Base-by-base conservation (phyloP, 768 basidiomycete species). In the Psilocybe subaeruginosa region DNA sequence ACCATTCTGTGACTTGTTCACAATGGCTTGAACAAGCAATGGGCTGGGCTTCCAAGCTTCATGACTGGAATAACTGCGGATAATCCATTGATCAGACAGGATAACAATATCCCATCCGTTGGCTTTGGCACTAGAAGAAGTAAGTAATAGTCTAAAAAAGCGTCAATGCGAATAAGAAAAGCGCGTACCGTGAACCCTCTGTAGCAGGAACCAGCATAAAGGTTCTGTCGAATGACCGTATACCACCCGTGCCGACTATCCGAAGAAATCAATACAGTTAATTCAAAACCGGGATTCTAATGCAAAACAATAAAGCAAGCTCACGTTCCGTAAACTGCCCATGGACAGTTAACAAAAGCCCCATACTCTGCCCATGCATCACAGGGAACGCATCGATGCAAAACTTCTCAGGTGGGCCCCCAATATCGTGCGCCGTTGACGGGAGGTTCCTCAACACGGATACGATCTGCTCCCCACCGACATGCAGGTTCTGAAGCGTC, bases 191-290 rank as follows among this genome's bases (percentile, higher is more conserved):
- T 67, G 96, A 95, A 29, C 89, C 91, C 54, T 90, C 87, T 27
- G 87, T 76, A 2, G 95, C 90, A 41, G 91, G 90, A 4, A 88
- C 87, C 27, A 99, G 79, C 57, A 99, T 83, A 70, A 99, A 96
- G 0, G 93, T 89, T 59, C 97, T 84, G 72, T 97, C 95, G 74
- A 99, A 99, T 19, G 95, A 97, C 49, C 97, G 86, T 23, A 94
- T 77, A 9, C 95, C 95, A 56, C 86, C 85, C 8, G 86, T 62
- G 7, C 66, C 73, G 43, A 74, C 80, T 81, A 37, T 51, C 29
- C 39, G 51, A 49, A 54, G 9, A 27, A 46, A 61, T 56, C 14
- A 61, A 53, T 17, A 50, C 12, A 23, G 9, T 49, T 30, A 50
- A 1, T 16, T 56, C 49, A 29, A 16, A 43, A 43, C 37, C 41